A percentile compares a stretch with the other conserved stretches of the same genome.
These are phyloP conservation scores for Phaeosphaeriaceae sp. DNA, from an alignment of 2,329 filamentous ascomycete species.

Conservation along the genomic window DNA sequence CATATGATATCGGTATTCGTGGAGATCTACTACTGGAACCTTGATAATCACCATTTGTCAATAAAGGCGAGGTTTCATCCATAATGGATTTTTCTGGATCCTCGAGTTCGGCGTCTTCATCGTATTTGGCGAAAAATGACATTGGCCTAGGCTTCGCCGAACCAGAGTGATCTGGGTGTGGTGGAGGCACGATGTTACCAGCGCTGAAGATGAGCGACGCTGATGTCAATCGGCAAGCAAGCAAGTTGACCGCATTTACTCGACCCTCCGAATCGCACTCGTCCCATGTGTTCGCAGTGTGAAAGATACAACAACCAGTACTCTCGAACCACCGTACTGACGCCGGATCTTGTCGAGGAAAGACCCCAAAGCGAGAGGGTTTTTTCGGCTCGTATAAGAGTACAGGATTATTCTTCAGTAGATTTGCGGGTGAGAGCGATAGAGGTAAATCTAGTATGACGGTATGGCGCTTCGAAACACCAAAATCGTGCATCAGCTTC, in stretches of 20 bases:
- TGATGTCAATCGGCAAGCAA: slow-evolving; percentile 71
- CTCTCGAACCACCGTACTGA: slow-evolving; percentile 71
- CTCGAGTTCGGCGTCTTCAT: slow-evolving; percentile 36
- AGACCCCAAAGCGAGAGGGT: slow-evolving; percentile 69
- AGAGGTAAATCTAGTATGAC: slow-evolving; percentile 74
- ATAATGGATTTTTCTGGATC: slow-evolving; percentile 35
- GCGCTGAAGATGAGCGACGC: slow-evolving; percentile 69
- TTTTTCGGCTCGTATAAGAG: slow-evolving; percentile 65
- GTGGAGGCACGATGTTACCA: slow-evolving; percentile 66
- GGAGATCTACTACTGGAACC: slow-evolving; percentile 8
- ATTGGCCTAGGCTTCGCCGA: slow-evolving; percentile 39
- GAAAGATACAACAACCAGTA: slow-evolving; percentile 71
- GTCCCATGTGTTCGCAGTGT: slow-evolving; percentile 76
- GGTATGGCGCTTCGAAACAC: slow-evolving; percentile 67
- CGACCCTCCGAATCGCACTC: slow-evolving; percentile 44
- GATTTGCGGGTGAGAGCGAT: slow-evolving; percentile 67
- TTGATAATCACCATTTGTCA: slow-evolving; percentile 3
- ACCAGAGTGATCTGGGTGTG: slow-evolving; percentile 26
- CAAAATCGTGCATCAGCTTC: slow-evolving; percentile 81
- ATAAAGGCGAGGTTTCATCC: slow-evolving; percentile 33
- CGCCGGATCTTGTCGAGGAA: slow-evolving; percentile 65
- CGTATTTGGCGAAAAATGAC: slow-evolving; percentile 56
- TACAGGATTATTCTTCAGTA: slow-evolving; percentile 61
- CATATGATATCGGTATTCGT: slow-evolving; percentile 30
- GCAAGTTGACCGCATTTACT: slow-evolving; percentile 62